Evolutionary conservation across 257 asterid species (phyloP).

Genomic region (Solanum megistacrolobum): DNA sequence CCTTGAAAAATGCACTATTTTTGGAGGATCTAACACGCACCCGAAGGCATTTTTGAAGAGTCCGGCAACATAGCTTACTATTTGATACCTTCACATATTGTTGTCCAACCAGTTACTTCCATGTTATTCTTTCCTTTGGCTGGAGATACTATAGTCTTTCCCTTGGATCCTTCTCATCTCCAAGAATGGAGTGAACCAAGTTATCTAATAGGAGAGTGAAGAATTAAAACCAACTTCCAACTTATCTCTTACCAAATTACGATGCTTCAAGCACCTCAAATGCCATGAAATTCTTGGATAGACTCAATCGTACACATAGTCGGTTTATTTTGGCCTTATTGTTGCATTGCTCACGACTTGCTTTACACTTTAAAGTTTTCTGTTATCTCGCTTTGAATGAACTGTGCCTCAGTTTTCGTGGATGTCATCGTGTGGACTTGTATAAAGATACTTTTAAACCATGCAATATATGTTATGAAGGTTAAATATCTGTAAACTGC

Average conservation of each 20-base stretch:
- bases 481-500: not conserved
- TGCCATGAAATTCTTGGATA: not conserved
- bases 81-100: not conserved
- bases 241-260: not conserved
- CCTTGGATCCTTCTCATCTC: not conserved
- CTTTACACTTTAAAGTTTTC: not conserved
- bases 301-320: not conserved
- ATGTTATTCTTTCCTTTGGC: not conserved
- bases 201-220: not conserved
- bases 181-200: not conserved
- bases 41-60: not conserved
- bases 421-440: not conserved
- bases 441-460: not conserved
- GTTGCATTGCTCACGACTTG: not conserved
- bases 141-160: not conserved
- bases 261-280: not conserved
- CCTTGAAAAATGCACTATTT: not conserved
- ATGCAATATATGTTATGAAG: not conserved
- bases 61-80: not conserved
- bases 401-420: not conserved
- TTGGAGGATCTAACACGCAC: not conserved
- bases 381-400: not conserved
- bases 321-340: not conserved
- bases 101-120: not conserved
- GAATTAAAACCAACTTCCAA: not conserved